Conservation (phyloP, 768 basidiomycete species). For the Gloeopeniophorella convolvens region DNA sequence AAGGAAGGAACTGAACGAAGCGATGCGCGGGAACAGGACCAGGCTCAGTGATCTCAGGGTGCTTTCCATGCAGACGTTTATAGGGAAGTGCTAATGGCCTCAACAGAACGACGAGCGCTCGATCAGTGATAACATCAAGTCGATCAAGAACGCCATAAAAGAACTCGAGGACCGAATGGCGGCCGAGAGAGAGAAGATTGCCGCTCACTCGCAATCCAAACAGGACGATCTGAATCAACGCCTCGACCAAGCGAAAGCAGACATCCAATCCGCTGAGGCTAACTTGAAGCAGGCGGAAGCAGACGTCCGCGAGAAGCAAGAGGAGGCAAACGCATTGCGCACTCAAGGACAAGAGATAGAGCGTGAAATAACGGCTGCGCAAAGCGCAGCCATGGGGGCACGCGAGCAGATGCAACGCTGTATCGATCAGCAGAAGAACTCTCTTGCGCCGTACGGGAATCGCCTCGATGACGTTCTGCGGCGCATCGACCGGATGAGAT, state of each 20-base stretch:
- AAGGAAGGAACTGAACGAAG: conserved; percentile 32
- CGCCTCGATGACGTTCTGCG: conserved; percentile 54
- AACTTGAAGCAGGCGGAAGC: conserved; percentile 5
- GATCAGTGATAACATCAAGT: conserved; percentile 9
- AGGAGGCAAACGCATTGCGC: not conserved
- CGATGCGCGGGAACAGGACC: conserved; percentile 48
- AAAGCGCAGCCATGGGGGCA: conserved; percentile 38
- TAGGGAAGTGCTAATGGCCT: not conserved
- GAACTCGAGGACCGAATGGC: conserved; percentile 8
- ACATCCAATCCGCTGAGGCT: conserved; percentile 10
- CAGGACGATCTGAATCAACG: conserved; percentile 50
- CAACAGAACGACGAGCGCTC: conserved; percentile 12
- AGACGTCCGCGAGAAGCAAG: not conserved
- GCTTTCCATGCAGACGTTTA: not conserved
- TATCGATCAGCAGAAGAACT: conserved; percentile 48
- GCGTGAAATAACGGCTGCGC: conserved; percentile 26
- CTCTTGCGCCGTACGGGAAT: conserved; percentile 53
- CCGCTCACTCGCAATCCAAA: conserved; percentile 49
- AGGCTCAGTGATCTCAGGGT: conserved; percentile 37
- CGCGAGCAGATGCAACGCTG: conserved; percentile 46
- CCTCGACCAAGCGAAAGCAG: conserved; percentile 41
- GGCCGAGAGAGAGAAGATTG: conserved; percentile 16
- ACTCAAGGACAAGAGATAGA: conserved; percentile 34
- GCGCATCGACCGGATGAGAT: conserved; percentile 42
- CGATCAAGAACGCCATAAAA: conserved; percentile 12